A percentile compares a stretch with the other conserved stretches of the same genome.
Conservation (phyloP, 129 eudicot species). For the Flaveria trinervia region DNA sequence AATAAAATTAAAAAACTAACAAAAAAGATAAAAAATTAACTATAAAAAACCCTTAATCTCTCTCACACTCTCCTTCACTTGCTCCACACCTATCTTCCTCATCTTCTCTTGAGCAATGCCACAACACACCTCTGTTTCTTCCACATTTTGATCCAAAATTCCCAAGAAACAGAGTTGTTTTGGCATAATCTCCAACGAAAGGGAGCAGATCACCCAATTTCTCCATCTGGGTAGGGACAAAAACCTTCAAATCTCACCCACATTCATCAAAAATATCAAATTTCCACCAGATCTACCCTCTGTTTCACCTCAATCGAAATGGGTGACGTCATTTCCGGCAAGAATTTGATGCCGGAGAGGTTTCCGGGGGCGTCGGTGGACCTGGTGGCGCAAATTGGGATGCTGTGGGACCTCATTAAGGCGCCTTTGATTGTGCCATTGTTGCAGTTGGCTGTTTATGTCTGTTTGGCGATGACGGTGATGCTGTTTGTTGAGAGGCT, state of each 20-base stretch:
- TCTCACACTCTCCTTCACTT: constrained; percentile 30
- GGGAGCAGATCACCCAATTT: constrained; percentile 21
- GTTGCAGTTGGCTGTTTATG: constrained; percentile 49
- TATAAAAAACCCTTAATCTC: constrained; percentile 43
- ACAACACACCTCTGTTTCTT: constrained; percentile 34
- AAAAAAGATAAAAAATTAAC: constrained; percentile 15
- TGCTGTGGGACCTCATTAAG: constrained; percentile 63
- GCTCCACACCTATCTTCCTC: constrained; percentile 13
- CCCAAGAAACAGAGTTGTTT: neutral
- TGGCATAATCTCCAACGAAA: constrained; percentile 34
- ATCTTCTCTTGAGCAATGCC: constrained; percentile 43
- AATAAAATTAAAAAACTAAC: neutral
- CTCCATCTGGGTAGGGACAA: constrained; percentile 29
- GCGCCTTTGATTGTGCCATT: constrained; percentile 72
- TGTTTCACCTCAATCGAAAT: constrained; percentile 35
- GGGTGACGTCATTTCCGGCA: constrained; percentile 52
- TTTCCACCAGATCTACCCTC: constrained; percentile 11
- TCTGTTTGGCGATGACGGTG: constrained; percentile 56
- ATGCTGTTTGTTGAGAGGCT: neutral
- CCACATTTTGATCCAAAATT: constrained; percentile 1
- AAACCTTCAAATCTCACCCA: constrained; percentile 28
- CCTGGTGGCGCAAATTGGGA: constrained; percentile 54
- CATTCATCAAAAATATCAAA: neutral
- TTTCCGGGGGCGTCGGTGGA: constrained; percentile 65
- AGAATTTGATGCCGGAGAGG: constrained; percentile 54